phyloP scores from a whole-genome alignment of 306 rosid genomes.

The Inga leiocalycina region DNA sequence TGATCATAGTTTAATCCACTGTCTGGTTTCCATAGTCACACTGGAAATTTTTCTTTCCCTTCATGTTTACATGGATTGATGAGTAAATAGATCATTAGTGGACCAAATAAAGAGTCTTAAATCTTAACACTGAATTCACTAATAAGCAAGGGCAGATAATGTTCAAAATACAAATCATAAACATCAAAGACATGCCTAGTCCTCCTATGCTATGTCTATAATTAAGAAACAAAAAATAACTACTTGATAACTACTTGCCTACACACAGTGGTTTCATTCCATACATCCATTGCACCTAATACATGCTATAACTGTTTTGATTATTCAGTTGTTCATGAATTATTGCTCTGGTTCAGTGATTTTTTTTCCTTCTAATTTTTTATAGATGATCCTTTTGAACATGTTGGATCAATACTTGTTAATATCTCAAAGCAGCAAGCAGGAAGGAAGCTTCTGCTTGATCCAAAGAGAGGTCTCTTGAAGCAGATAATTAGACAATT shows the following conservation, averaged over 20 bases:
- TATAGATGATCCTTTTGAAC: slow-evolving; percentile 92
- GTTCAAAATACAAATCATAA: neutral
- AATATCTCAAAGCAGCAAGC: slow-evolving; percentile 81
- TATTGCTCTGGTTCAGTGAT: slow-evolving; percentile 26
- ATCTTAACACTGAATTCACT: neutral
- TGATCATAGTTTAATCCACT: neutral
- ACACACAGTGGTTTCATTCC: neutral
- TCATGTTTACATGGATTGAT: neutral
- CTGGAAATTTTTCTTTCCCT: neutral
- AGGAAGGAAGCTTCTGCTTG: slow-evolving; percentile 88
- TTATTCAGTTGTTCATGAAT: neutral
- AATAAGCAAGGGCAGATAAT: neutral
- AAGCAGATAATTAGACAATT: slow-evolving; percentile 88
- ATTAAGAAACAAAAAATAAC: neutral
- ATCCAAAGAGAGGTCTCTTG: slow-evolving; percentile 80
- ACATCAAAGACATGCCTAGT: neutral
- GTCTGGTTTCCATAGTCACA: neutral
- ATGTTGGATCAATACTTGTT: slow-evolving; percentile 87
- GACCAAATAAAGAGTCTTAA: neutral
- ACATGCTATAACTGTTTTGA: neutral
- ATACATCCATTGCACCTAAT: neutral
- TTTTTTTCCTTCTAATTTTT: slow-evolving; percentile 8
- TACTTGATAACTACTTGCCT: neutral
- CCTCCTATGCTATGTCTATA: neutral
- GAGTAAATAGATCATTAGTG: neutral